These are phyloP conservation scores for Fallopia convolvulus DNA, from an alignment of 148 eudicot genomes.

Conservation along the genomic window DNA sequence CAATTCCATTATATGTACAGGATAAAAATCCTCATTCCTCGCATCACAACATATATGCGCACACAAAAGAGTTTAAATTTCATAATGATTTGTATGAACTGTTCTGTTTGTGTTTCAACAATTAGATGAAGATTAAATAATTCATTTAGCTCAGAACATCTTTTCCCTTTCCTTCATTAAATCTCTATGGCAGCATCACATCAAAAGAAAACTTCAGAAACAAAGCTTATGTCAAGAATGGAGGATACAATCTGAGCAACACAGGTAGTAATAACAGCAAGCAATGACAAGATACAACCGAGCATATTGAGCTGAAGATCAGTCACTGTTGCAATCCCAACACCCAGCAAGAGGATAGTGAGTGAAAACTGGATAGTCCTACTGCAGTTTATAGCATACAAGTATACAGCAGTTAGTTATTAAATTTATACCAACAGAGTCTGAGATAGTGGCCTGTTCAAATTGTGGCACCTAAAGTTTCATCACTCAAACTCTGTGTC, in stretches of 20 bases:
- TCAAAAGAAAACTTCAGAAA: neutral
- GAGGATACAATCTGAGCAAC: conserved; percentile 39
- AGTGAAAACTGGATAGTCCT: conserved; percentile 47
- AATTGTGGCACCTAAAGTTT: neutral
- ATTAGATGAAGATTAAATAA: neutral
- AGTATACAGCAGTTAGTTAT: neutral
- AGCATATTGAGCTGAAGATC: conserved; percentile 56
- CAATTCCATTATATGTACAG: neutral
- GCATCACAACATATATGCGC: neutral
- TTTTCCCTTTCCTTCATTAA: neutral
- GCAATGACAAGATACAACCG: conserved; percentile 45
- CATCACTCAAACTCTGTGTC: neutral
- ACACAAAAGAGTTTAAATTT: neutral
- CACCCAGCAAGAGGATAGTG: conserved; percentile 43
- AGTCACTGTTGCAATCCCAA: conserved; percentile 63
- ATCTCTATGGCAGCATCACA: neutral
- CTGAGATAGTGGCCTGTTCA: neutral
- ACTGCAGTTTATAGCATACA: conserved; percentile 22
- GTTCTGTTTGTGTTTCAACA: neutral
- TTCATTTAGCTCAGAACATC: neutral
- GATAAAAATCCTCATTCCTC: neutral
- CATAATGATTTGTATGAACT: neutral
- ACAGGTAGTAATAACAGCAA: conserved; percentile 52
- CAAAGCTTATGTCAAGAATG: neutral
- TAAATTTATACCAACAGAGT: neutral